Percentiles rank a stretch among this genome's conserved stretches.
Evolutionary conservation across 2,329 filamentous ascomycete species (phyloP).

Genomic region (Diplocarpon rosae): DNA sequence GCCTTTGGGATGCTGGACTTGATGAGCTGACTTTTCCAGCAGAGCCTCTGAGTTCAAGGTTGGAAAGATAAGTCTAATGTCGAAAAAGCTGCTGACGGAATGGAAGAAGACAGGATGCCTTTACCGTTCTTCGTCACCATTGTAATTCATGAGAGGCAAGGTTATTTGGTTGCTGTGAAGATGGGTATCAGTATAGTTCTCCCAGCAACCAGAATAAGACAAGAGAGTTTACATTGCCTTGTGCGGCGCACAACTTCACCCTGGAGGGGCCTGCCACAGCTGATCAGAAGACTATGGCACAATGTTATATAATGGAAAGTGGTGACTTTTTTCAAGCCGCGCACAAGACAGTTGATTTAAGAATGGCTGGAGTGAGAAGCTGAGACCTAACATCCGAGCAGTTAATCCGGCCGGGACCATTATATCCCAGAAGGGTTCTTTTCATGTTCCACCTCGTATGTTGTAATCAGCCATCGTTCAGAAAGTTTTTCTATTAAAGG

Average conservation of each 20-base stretch:
- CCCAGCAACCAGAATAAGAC: slow-evolving; percentile 16
- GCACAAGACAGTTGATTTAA: slow-evolving; percentile 10
- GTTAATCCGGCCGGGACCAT: not conserved
- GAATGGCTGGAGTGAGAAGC: not conserved
- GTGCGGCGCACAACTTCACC: slow-evolving; percentile 17
- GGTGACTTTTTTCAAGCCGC: slow-evolving; percentile 4
- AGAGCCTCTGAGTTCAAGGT: not conserved
- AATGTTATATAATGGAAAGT: slow-evolving; percentile 3
- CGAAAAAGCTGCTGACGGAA: slow-evolving; percentile 9
- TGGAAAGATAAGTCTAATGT: not conserved
- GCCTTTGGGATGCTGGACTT: not conserved
- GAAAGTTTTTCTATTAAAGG: no score
- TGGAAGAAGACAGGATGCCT: slow-evolving; percentile 17
- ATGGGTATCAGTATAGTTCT: slow-evolving; percentile 18
- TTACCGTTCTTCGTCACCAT: slow-evolving; percentile 9
- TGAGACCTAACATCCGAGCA: not conserved
- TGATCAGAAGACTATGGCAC: slow-evolving; percentile 4
- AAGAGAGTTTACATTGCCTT: slow-evolving; percentile 15
- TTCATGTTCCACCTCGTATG: not conserved
- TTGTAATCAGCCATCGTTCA: no score
- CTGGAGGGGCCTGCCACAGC: slow-evolving; percentile 21
- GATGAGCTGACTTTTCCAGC: not conserved
- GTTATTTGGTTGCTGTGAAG: slow-evolving; percentile 15
- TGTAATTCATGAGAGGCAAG: slow-evolving; percentile 12
- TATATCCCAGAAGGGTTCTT: not conserved